phyloP scores from a whole-genome alignment of 306 rosid genomes.

The Acmispon strigosus region DNA sequence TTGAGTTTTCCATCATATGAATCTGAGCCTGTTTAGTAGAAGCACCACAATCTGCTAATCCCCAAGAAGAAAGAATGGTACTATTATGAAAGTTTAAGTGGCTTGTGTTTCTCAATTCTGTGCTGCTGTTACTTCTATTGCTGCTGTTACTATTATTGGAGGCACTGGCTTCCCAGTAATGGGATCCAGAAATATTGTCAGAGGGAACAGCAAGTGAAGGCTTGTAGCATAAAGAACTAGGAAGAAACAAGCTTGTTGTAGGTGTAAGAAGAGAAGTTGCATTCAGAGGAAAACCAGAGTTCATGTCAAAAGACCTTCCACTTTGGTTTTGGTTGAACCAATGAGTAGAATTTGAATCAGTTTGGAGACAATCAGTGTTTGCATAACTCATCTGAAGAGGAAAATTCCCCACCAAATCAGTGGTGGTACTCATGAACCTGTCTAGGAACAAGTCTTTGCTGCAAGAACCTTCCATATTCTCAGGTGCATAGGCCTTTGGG shows the following conservation, averaged over 20 bases:
- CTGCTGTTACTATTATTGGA: slow-evolving; percentile 29
- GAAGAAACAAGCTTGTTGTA: slow-evolving; percentile 26
- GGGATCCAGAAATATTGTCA: slow-evolving; percentile 22
- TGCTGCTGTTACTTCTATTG: slow-evolving; percentile 24
- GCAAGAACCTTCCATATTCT: slow-evolving; percentile 30
- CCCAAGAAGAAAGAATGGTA: slow-evolving; percentile 30
- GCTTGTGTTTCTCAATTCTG: slow-evolving; percentile 26
- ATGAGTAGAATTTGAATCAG: slow-evolving; percentile 27
- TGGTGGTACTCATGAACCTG: slow-evolving; percentile 26
- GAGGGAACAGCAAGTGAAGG: slow-evolving; percentile 30
- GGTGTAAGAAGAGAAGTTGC: slow-evolving; percentile 22
- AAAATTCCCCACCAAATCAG: slow-evolving; percentile 33
- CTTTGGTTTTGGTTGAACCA: slow-evolving; percentile 42
- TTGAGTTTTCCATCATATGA: slow-evolving; percentile 19
- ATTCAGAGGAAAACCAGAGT: slow-evolving; percentile 33
- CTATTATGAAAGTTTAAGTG: slow-evolving; percentile 16
- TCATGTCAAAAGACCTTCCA: slow-evolving; percentile 36
- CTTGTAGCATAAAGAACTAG: slow-evolving; percentile 28
- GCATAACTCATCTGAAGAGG: slow-evolving; percentile 39
- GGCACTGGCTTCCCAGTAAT: slow-evolving; percentile 34
- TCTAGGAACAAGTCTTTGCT: slow-evolving; percentile 32
- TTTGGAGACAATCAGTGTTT: slow-evolving; percentile 17
- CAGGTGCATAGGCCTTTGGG: slow-evolving; percentile 24
- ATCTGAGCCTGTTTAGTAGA: slow-evolving; percentile 25
- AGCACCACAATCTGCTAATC: slow-evolving; percentile 25